Conservation (phyloP, 257 asterid species). For the Ilex aquifolium region DNA sequence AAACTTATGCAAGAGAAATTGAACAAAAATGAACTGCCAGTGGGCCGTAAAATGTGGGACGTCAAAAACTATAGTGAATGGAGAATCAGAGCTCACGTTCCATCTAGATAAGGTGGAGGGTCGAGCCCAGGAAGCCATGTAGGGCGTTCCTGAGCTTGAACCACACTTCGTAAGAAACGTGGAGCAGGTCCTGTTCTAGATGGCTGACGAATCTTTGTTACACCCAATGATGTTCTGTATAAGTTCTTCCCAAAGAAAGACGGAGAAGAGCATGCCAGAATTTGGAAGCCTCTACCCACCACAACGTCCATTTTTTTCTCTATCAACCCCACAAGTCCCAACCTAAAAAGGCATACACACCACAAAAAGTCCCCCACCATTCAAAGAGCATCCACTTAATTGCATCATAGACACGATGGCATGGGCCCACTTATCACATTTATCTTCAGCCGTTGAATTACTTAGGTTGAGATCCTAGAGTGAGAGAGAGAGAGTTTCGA, state of each 20-base stretch:
- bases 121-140: constrained; percentile 95
- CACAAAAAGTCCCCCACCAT: no score
- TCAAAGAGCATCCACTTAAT: no score
- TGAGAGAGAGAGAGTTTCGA: no score
- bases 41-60: no score
- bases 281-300: constrained; percentile 43
- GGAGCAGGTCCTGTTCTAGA: constrained; percentile 18
- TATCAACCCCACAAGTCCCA: not conserved
- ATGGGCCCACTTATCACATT: no score
- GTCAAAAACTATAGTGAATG: no score
- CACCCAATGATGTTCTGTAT: constrained; percentile 20
- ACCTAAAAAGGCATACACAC: not conserved
- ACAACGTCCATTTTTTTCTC: constrained; percentile 40
- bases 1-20: not conserved
- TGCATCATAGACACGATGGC: no score
- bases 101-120: constrained; percentile 87
- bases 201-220: constrained; percentile 25
- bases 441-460: no score
- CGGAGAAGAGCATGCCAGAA: constrained; percentile 34
- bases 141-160: constrained; percentile 66
- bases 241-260: constrained; percentile 30
- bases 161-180: constrained; percentile 21
- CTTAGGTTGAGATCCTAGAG: no score
- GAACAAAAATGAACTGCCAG: no score
- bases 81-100: constrained; percentile 48